Base-by-base conservation (phyloP, 306 rosid species). In the Delonix regia region DNA sequence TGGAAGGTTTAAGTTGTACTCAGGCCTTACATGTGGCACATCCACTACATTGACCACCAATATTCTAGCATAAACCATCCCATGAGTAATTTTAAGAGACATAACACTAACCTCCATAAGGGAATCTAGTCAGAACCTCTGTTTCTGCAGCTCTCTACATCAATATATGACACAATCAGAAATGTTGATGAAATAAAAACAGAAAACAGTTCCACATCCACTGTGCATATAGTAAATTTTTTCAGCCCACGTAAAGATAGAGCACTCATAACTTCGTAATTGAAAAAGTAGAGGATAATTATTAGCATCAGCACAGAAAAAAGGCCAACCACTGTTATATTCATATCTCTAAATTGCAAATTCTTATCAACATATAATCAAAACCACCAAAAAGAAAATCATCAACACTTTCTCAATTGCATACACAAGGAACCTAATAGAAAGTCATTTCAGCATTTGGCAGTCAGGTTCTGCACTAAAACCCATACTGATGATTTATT, bases 141-240 rank as follows among this genome's bases (percentile, higher is more conserved):
- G 96, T 86, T 83, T 95, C 99, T 27, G 99, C 90, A 49, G 99
- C 99, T 86, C 91, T 93, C 98, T 95, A 61, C 80, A 82, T 62
- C 68, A 79, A 83, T 57, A 82, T 47, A 83, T 53, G 72, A 80
- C 41, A 73, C 34, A 25, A 61, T 16, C 44, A 69, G 72, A 25
- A 16, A 73, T 9, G 59, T 69, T 48, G 25, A 61, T 79, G 30
- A 85, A 71, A 86, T 76, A 60, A 76, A 69, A 72, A 79, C 61
- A 47, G 45, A 67, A 64, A 60, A 68, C 16, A 13, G 33, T 47
- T 55, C 45, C 18, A 34, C 75, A 82, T 51, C 49, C 69, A 3
- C 3, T 7, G 28, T 57, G 36, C 65, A 68, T 21, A 9, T 25
- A 4, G 39, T 38, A 71, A 63, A 5, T 7, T 27, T 63, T 45